Evolutionary conservation across 2,329 filamentous ascomycete species (phyloP).

Genomic region (Elsinoe ampelina): DNA sequence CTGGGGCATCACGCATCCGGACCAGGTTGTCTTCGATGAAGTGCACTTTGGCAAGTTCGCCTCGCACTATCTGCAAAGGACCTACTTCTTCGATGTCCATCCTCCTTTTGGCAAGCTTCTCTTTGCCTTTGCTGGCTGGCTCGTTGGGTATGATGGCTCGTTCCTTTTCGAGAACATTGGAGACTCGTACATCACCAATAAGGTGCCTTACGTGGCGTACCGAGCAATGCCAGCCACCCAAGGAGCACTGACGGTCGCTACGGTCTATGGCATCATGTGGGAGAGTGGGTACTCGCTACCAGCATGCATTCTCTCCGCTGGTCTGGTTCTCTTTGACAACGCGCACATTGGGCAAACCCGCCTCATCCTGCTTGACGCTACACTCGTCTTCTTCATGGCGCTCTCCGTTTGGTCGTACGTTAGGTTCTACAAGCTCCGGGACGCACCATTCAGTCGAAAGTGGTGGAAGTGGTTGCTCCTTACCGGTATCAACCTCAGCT

Average conservation of each 20-base stretch:
- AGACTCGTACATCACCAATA: constrained; percentile 94
- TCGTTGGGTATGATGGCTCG: constrained; percentile 91
- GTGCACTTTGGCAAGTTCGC: constrained; percentile 40
- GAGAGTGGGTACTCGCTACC: constrained; percentile 96
- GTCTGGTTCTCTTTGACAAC: constrained; percentile 88
- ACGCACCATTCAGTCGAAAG: constrained; percentile 81
- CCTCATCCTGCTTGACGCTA: constrained; percentile 88
- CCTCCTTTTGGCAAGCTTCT: constrained; percentile 97
- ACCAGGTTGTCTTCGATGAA: constrained; percentile 97
- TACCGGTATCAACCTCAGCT: constrained; percentile 88
- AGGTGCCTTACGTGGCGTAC: constrained; percentile 94
- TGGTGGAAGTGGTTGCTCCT: constrained; percentile 99
- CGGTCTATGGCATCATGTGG: constrained; percentile 98
- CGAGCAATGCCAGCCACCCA: constrained; percentile 86
- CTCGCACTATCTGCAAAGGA: constrained; percentile 80
- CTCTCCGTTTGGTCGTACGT: constrained; percentile 90
- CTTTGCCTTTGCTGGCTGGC: constrained; percentile 93
- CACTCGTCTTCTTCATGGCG: constrained; percentile 90
- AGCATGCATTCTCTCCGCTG: constrained; percentile 76
- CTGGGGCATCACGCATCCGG: constrained; percentile 89
- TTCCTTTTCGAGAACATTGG: constrained; percentile 99
- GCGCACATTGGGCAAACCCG: constrained; percentile 95
- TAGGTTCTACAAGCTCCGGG: constrained; percentile 93
- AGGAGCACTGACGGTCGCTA: constrained; percentile 86
- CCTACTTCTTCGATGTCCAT: constrained; percentile 99